Evolutionary conservation across 73 alveolate genomes (phyloP).

Genomic region (Durusdinium trenchii): DNA sequence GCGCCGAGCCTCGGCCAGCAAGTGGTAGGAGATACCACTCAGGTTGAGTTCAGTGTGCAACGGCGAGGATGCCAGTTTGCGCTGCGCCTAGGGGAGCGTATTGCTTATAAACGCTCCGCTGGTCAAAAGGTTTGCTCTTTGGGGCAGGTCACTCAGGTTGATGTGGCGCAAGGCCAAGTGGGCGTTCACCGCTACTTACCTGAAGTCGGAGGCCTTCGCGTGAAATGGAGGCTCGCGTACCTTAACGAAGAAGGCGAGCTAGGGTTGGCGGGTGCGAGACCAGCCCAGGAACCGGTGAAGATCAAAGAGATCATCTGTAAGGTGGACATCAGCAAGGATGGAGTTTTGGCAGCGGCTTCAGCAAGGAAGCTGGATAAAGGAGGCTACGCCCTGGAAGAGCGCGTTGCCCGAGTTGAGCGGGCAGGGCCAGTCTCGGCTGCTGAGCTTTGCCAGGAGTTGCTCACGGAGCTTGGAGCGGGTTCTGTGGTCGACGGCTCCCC

Average conservation of each 20-base stretch:
- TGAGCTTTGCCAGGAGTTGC: too few species aligned
- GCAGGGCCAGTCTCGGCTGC: too few species aligned
- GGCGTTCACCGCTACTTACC: background rate
- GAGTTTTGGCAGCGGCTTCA: background rate
- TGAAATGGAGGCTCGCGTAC: too few species aligned
- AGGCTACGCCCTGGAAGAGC: too few species aligned
- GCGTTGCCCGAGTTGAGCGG: too few species aligned
- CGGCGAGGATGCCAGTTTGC: background rate
- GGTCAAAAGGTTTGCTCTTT: constrained; percentile 11
- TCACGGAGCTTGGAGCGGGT: too few species aligned
- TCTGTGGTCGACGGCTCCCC: too few species aligned
- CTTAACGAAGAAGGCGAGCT: background rate
- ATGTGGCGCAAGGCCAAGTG: too few species aligned
- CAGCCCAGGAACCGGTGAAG: background rate
- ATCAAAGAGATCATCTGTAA: background rate
- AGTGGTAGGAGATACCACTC: background rate
- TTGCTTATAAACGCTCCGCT: background rate
- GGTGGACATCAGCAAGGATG: background rate
- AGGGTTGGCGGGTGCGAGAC: background rate
- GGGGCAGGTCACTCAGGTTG: background rate
- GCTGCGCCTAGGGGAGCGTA: background rate
- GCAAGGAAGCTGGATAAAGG: too few species aligned
- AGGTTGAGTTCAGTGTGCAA: background rate
- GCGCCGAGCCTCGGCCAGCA: background rate
- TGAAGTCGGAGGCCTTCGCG: too few species aligned